phyloP scores from a whole-genome alignment of 2,329 filamentous ascomycete species.

The Neofusicoccum cordaticola region DNA sequence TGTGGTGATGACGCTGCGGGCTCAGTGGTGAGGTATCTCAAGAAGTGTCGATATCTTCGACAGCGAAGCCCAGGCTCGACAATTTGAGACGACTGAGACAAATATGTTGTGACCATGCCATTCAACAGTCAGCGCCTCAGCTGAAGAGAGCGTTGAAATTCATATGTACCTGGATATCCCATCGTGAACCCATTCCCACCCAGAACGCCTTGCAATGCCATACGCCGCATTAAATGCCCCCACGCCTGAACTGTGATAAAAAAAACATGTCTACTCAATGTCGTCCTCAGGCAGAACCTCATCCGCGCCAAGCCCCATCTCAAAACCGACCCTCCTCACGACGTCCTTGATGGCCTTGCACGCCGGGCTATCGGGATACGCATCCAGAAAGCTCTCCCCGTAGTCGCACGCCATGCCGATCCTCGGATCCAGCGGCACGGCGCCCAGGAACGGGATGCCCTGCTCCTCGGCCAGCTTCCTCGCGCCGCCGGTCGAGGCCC shows the following conservation, averaged over 20 bases:
- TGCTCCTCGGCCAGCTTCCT: constrained; percentile 78
- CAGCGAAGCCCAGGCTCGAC: neutral
- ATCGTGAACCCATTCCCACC: neutral
- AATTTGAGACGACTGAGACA: neutral
- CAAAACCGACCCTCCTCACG: constrained; percentile 66
- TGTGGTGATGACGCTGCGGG: neutral
- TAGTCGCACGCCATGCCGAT: constrained; percentile 97
- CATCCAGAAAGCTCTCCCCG: constrained; percentile 95
- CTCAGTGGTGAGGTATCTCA: neutral
- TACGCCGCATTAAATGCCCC: neutral
- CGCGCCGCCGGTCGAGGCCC: constrained; percentile 85
- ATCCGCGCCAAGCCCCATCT: constrained; percentile 31
- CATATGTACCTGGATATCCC: constrained; percentile 4
- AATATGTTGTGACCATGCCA: neutral
- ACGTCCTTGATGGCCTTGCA: constrained; percentile 78
- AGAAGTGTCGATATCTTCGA: no score
- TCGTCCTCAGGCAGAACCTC: constrained; percentile 28
- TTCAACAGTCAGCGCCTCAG: neutral
- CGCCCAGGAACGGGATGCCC: constrained; percentile 81
- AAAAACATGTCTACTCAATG: neutral
- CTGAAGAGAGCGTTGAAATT: neutral
- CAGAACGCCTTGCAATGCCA: constrained; percentile 1
- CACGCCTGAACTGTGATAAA: neutral
- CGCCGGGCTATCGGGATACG: constrained; percentile 88
- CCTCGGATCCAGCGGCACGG: constrained; percentile 85